Base-by-base conservation (phyloP, 495 filamentous ascomycete species). In the Aspergillus sclerotiicarbonarius region DNA sequence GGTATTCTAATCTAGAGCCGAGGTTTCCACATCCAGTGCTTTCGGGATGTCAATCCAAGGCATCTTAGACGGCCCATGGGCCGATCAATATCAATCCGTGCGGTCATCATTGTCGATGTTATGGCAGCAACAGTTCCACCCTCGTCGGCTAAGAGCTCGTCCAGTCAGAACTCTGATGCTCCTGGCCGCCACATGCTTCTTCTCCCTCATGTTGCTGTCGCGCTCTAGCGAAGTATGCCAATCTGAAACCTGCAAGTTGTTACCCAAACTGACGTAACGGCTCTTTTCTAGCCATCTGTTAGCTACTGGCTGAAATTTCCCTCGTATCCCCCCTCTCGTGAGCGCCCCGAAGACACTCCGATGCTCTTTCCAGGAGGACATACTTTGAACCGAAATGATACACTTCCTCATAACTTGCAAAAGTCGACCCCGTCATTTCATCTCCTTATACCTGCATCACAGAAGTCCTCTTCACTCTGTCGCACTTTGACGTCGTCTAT, bases 401-500 rank as follows among this genome's bases (percentile, higher is more conserved):
- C 64, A 25, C 64, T 75, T 15, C 75, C 76, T 8, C 51, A 62
- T 30, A 71, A 71, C 35, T 60, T 76, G 8, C 66, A 71, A 48
- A 82, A 81, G 56, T 68, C 64, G n/a, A 80, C 73, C 43, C 77
- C 80, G 0, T 76, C 76, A n/a, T 83, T 88, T 57, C 86, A 89
- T 65, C 72, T 89, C 37, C 68, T 88, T 32, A 67, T 88, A 18
- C 81, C 83, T 16, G 78, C 80, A 8, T 71, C 71, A 41, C 70
- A 70, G 21, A 74, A 75, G n/a, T 80, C 77, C 44, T 65, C 74
- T 30, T 70, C 80, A 16, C 72, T 87, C 18, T 88, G 86, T 68
- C 82, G 84, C 52, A 82, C 82, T 1, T 45, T 87, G 21, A 71
- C 86, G 4, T 86, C 84, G 0, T 77, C 83, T 4, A 83, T 84